phyloP scores from a whole-genome alignment of 208 protist species.

The Leishmania aethiopica region DNA sequence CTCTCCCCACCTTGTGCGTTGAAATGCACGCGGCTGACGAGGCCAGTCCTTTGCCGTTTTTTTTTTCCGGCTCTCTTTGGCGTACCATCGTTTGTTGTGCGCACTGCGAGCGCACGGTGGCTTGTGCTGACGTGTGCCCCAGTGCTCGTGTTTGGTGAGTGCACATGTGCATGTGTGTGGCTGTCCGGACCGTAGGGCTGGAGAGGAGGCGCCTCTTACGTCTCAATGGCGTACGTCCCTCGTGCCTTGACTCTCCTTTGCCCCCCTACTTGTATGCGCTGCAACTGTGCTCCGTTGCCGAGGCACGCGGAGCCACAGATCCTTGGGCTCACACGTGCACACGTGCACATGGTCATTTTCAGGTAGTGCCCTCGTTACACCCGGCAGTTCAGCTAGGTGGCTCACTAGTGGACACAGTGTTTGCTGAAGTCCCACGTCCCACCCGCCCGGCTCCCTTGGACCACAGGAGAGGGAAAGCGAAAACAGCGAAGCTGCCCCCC shows the following conservation, averaged over 20 bases:
- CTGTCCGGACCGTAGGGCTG: not conserved
- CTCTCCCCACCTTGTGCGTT: not conserved
- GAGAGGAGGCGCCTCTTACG: not conserved
- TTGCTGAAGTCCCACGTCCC: not conserved
- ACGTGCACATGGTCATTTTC: not conserved
- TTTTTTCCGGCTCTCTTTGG: not conserved
- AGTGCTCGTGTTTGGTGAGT: not conserved
- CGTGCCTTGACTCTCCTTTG: not conserved
- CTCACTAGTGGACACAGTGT: not conserved
- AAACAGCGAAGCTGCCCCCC: not conserved
- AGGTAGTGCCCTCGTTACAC: not conserved
- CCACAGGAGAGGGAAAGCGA: not conserved
- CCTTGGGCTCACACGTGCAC: not conserved
- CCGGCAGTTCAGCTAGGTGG: not conserved
- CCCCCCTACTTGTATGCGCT: not conserved
- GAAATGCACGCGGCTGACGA: not conserved
- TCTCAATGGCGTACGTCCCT: not conserved
- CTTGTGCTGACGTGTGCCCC: not conserved
- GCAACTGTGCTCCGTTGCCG: not conserved
- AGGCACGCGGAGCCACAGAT: not conserved
- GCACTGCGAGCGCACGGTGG: not conserved
- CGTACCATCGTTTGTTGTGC: not conserved
- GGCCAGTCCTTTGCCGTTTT: not conserved
- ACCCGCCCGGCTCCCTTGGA: not conserved
- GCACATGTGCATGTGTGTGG: not conserved